Percentiles rank a stretch among this genome's conserved stretches.
phyloP scores from a whole-genome alignment of 805 yeast genomes.

The Brettanomyces anomalus region DNA sequence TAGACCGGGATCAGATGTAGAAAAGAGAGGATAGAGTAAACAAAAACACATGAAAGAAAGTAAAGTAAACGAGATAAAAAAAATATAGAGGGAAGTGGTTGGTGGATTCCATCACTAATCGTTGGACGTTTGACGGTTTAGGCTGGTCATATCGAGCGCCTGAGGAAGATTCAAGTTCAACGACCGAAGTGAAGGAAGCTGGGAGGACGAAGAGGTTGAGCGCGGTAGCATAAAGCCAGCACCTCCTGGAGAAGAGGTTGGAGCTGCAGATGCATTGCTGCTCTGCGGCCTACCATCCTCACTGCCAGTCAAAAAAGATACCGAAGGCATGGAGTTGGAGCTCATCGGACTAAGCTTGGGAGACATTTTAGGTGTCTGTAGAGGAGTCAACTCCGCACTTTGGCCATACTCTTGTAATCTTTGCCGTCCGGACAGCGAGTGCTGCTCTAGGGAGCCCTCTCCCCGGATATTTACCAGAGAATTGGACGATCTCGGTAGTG shows the following conservation, averaged over 20 bases:
- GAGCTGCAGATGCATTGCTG: not conserved
- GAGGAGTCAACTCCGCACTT: constrained; percentile 26
- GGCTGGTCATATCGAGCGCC: constrained; percentile 21
- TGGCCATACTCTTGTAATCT: constrained; percentile 1
- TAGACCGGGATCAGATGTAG: not conserved
- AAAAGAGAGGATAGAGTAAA: not conserved
- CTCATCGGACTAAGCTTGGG: constrained; percentile 19
- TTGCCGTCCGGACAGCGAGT: not conserved
- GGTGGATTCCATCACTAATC: not conserved
- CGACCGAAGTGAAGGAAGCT: constrained; percentile 41
- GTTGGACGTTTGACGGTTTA: not conserved
- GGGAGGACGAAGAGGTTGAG: constrained; percentile 4
- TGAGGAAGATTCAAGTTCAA: constrained; percentile 43
- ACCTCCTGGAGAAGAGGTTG: not conserved
- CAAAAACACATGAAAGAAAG: not conserved
- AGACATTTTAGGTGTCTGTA: constrained; percentile 29
- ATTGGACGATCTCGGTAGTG: constrained; percentile 18
- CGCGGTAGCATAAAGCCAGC: not conserved
- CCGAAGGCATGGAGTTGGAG: constrained; percentile 1
- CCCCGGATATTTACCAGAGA: constrained; percentile 11
- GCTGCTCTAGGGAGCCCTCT: not conserved
- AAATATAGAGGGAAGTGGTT: not conserved
- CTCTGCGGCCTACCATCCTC: not conserved
- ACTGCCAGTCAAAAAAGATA: not conserved
- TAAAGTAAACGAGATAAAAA: not conserved